phyloP scores from a whole-genome alignment of 352 stramenopile species.

The Aphanomyces stellatus region DNA sequence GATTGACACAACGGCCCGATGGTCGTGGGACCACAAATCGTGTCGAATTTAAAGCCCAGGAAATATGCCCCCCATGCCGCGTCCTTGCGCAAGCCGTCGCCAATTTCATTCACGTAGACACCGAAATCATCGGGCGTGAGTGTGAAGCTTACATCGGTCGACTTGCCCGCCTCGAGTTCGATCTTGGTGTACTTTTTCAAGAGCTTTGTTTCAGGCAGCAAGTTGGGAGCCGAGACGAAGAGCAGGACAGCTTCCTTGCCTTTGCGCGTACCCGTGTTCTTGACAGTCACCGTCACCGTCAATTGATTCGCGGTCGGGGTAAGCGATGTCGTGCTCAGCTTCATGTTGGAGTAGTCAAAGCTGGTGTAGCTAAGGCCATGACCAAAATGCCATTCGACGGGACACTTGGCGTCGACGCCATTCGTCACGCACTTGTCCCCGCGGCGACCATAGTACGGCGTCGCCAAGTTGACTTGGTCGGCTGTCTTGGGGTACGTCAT shows the following conservation, averaged over 20 bases:
- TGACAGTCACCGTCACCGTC: conserved; percentile 24
- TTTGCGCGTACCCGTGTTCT: conserved; percentile 42
- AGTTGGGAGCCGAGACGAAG: conserved; percentile 59
- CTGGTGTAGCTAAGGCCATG: conserved; percentile 55
- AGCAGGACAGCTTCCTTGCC: conserved; percentile 70
- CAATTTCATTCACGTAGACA: conserved; percentile 49
- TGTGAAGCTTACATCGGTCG: conserved; percentile 26
- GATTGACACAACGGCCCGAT: neutral
- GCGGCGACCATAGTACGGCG: conserved; percentile 8
- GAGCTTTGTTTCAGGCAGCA: conserved; percentile 67
- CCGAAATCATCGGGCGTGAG: conserved; percentile 49
- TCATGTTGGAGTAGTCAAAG: conserved; percentile 45
- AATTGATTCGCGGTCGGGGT: conserved; percentile 22
- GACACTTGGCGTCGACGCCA: neutral
- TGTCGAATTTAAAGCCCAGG: conserved; percentile 54
- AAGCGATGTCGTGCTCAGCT: conserved; percentile 27
- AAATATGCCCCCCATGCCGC: conserved; percentile 56
- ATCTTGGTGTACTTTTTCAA: conserved; percentile 75
- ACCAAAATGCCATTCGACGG: conserved; percentile 70
- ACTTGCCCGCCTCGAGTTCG: conserved; percentile 33
- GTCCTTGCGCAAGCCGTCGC: conserved; percentile 41
- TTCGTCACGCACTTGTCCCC: neutral
- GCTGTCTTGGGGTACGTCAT: conserved; percentile 74
- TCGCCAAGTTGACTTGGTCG: conserved; percentile 12
- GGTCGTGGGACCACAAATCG: conserved; percentile 42